Evolutionary conservation across 768 basidiomycete species (phyloP).

Genomic region (Mycena haematopus): DNA sequence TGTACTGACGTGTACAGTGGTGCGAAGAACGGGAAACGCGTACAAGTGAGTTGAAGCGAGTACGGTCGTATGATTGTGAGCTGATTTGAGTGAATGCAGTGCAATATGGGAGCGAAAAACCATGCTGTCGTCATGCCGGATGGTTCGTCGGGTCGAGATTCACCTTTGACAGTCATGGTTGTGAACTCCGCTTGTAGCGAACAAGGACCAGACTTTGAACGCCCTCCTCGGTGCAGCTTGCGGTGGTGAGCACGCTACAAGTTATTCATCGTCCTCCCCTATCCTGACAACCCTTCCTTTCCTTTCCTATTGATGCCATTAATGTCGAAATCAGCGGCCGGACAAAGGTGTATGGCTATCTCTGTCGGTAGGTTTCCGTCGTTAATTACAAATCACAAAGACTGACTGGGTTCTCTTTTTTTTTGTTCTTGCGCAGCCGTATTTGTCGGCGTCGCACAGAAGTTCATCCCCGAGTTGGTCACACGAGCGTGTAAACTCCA

Average conservation of each 20-base stretch:
- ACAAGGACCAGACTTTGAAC: constrained; percentile 90
- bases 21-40: constrained; percentile 85
- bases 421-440: constrained; percentile 50
- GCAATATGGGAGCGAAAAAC: constrained; percentile 91
- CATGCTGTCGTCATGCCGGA: constrained; percentile 94
- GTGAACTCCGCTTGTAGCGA: constrained; percentile 55
- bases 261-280: too few species aligned
- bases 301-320: too few species aligned
- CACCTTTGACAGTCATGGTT: not conserved
- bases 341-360: constrained; percentile 96
- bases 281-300: too few species aligned
- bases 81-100: constrained; percentile 34
- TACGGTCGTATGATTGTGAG: constrained; percentile 2
- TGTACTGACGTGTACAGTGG: constrained; percentile 54
- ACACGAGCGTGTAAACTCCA: constrained; percentile 79
- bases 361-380: constrained; percentile 71
- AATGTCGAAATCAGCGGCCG: constrained; percentile 69
- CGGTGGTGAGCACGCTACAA: constrained; percentile 59
- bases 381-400: not conserved
- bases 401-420: not conserved
- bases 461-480: constrained; percentile 87
- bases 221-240: constrained; percentile 94
- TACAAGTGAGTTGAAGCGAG: constrained; percentile 56
- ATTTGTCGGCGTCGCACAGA: constrained; percentile 77
- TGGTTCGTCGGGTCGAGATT: constrained; percentile 56